These are phyloP conservation scores for Acanthamoeba lenticulata DNA, from an alignment of 208 protist species.

Conservation along the genomic window DNA sequence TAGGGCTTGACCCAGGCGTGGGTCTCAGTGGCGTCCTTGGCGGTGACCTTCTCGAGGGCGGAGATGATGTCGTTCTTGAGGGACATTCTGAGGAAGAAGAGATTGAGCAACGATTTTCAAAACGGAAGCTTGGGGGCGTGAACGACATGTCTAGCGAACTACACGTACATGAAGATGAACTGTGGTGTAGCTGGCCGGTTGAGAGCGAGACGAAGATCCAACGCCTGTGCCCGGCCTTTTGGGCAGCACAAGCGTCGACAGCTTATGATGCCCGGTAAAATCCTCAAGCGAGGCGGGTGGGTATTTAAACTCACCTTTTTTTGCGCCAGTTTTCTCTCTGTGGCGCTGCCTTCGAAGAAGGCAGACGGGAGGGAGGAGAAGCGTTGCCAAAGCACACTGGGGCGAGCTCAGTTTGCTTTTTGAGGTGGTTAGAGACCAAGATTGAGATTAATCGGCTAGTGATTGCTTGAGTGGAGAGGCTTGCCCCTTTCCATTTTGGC, in stretches of 20 bases:
- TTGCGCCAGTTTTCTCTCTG: background rate
- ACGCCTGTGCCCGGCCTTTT: background rate
- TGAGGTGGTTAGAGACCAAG: background rate
- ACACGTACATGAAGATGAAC: background rate
- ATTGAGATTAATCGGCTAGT: too few species aligned
- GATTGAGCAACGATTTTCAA: background rate
- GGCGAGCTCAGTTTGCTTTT: background rate
- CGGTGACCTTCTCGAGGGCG: constrained; percentile 64
- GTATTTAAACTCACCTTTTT: background rate
- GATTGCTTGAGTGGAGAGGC: too few species aligned
- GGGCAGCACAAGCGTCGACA: background rate
- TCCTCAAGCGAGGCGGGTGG: background rate
- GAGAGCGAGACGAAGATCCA: background rate
- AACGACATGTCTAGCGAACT: too few species aligned
- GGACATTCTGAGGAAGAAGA: constrained; percentile 1
- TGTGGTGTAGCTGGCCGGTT: background rate
- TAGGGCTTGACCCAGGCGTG: constrained; percentile 71
- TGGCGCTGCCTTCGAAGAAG: background rate
- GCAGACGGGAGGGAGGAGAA: background rate
- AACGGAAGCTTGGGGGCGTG: background rate
- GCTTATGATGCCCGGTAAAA: background rate
- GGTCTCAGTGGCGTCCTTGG: constrained; percentile 65
- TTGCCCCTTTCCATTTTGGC: too few species aligned
- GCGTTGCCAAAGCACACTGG: background rate
- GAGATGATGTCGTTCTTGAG: constrained; percentile 62